Conservation (phyloP, 352 stramenopile species). For the Phytophthora vignae region DNA sequence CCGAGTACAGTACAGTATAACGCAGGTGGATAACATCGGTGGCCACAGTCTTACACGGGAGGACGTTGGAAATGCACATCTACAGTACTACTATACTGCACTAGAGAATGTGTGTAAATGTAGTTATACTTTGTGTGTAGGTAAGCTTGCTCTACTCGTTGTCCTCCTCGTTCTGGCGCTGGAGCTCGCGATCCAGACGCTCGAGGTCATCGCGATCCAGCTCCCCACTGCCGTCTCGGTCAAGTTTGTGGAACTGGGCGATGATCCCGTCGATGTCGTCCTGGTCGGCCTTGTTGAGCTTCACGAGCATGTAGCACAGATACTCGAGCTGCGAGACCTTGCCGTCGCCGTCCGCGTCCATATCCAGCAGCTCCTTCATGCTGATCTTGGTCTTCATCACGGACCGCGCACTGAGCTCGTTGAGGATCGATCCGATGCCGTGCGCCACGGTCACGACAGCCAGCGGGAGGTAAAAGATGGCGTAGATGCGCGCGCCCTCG, state of each 20-base stretch:
- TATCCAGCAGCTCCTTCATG: slow-evolving; percentile 77
- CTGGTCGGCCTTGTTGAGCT: slow-evolving; percentile 74
- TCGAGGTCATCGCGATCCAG: slow-evolving; percentile 74
- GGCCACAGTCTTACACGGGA: too few species aligned
- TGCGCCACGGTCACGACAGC: slow-evolving; percentile 73
- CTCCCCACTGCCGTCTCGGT: slow-evolving; percentile 72
- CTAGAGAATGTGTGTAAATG: too few species aligned
- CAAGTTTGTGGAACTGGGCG: slow-evolving; percentile 70
- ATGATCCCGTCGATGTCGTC: slow-evolving; percentile 73
- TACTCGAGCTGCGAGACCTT: slow-evolving; percentile 79
- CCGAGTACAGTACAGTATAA: too few species aligned
- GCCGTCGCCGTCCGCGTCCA: slow-evolving; percentile 72
- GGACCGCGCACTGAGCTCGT: slow-evolving; percentile 62
- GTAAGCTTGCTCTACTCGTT: neutral
- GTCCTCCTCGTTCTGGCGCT: slow-evolving; percentile 41
- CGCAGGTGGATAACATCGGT: too few species aligned
- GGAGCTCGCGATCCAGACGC: slow-evolving; percentile 63
- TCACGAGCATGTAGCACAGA: slow-evolving; percentile 77
- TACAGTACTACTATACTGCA: too few species aligned
- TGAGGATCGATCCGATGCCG: slow-evolving; percentile 70
- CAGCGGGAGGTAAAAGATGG: slow-evolving; percentile 87
- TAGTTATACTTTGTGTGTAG: neutral
- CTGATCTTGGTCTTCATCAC: slow-evolving; percentile 79
- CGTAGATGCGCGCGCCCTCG: slow-evolving; percentile 68
- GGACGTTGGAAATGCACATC: too few species aligned